Evolutionary conservation across 2,329 filamentous ascomycete species (phyloP).

Genomic region (Rachicladosporium sp.): DNA sequence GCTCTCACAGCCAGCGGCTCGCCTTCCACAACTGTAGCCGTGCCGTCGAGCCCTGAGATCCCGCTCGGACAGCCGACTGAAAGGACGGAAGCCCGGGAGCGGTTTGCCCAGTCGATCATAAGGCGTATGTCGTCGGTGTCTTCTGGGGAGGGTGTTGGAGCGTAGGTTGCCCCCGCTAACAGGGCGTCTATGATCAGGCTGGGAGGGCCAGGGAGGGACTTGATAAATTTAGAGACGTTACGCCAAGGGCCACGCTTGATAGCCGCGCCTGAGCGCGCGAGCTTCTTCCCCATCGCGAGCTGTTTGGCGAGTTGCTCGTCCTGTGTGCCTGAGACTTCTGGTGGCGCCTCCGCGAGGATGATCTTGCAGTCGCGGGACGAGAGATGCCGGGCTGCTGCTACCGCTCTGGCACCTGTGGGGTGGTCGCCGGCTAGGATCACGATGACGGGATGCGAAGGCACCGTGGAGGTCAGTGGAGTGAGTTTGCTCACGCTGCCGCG

Average conservation of each 20-base stretch:
- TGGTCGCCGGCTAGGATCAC: slow-evolving; percentile 93
- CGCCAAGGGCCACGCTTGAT: slow-evolving; percentile 47
- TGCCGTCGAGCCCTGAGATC: slow-evolving; percentile 66
- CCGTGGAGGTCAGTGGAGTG: slow-evolving; percentile 37
- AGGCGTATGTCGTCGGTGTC: slow-evolving; percentile 55
- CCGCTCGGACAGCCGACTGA: slow-evolving; percentile 88
- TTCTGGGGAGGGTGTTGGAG: slow-evolving; percentile 52
- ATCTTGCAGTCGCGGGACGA: slow-evolving; percentile 72
- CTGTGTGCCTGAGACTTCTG: slow-evolving; percentile 70
- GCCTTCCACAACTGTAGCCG: slow-evolving; percentile 54
- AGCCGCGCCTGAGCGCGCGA: slow-evolving; percentile 47
- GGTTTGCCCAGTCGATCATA: slow-evolving; percentile 87
- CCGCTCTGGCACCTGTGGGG: slow-evolving; percentile 69
- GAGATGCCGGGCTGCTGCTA: slow-evolving; percentile 77
- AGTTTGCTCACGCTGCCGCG: slow-evolving; percentile 49
- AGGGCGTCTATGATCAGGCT: slow-evolving; percentile 82
- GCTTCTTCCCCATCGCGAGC: slow-evolving; percentile 68
- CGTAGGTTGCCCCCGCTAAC: slow-evolving; percentile 77
- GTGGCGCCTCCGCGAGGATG: slow-evolving; percentile 70
- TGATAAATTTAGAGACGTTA: slow-evolving; percentile 42
- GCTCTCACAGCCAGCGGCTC: slow-evolving; percentile 68
- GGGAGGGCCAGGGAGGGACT: slow-evolving; percentile 48
- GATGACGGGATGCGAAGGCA: slow-evolving; percentile 39
- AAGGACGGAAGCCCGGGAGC: slow-evolving; percentile 68
- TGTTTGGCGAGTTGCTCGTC: slow-evolving; percentile 72